Base-by-base conservation (phyloP, 352 stramenopile genomes). In the Phytopythium helicoides region DNA sequence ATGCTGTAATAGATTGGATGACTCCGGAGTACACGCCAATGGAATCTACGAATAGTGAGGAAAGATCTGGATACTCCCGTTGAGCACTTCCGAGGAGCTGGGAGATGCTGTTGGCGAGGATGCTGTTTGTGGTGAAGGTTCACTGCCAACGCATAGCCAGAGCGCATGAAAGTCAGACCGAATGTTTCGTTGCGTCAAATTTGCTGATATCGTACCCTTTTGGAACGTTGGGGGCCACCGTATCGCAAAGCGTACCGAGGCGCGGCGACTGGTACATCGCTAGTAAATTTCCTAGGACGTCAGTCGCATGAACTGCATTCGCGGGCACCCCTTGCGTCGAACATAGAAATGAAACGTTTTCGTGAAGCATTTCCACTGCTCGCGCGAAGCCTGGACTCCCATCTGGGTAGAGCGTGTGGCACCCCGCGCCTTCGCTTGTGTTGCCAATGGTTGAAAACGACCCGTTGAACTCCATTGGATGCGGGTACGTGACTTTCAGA, bases 371-470 rank as follows among this genome's bases (percentile, higher is more conserved):
- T 11, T 54, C 59, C 9, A 92, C 66, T 35, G 74, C 83, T 35
- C 79, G 79, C 11, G 86, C 71, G 65, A 94, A 94, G 11, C 83
- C 83, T 16, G 85, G 48, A 28, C 75, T 92, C 3, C 83, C 83
- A 36, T 94, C 83, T 0, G 83, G 83, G n/a, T 94, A 94, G 21
- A 94, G 58, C 16, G 81, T 94, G 51, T 94, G 81, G 51, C 83
- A 94, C 4, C 79, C 76, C 33, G 80, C 80, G 25, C 83, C 83
- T 58, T 92, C 81, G 21, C 61, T 86, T 10, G 72, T 89, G 49
- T 81, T 89, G 21, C 81, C 83, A 62, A 94, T 94, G 7, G 83
- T 94, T 11, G 83, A 94, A 58, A 90, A 92, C 9, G 83, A 94
- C n/a, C 83, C 79, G 52, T 92, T 92, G 58, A 86, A 88, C 12